Evolutionary conservation across 495 filamentous ascomycete species (phyloP), one percentile per base, ranked within the genome.

Genomic region (Penicillium subrubescens): DNA sequence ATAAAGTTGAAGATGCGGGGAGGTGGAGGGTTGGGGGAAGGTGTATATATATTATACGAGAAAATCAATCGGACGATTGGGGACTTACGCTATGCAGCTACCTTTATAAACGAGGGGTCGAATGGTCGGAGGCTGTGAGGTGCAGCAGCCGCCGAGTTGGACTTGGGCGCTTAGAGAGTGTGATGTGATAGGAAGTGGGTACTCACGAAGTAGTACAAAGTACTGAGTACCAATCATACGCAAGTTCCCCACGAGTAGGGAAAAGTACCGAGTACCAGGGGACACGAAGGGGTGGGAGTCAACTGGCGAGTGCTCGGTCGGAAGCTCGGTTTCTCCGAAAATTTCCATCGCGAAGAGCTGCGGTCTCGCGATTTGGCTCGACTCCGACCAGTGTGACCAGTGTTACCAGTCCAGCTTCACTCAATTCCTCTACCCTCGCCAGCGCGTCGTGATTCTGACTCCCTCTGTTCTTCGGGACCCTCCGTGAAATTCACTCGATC

Each of bases 321-420:
- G 70, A 68, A 44, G 8, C 63, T 71, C 52, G 37, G 63, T 81
- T 79, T 81, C 61, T 79, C 79, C 79, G 79, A 80, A 77, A 80
- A 79, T 79, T 81, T 79, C 73, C 71, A 66, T 72, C 67, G 57
- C 67, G 64, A 61, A 25, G 69, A 65, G 60, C 59, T 64, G 64
- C 62, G 39, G 54, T 39, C 35, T 59, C 54, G 53, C 51, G 62
- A 66, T 61, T 60, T 44, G n/a, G 51, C 15, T 34, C 51, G n/a
- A 19, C 51, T n/a, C 23, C 51, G 51, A 54, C 55, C 63, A 27
- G 25, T 27, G 25, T 27, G 51, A 54, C 55, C 63, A 27, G 25
- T 27, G 25, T 27, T 27, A 27, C 1, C 63, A 52, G 39, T 52
- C 29, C 57, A 48, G 25, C 43, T 31, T 50, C 57, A 11, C 52